phyloP scores from a whole-genome alignment of 768 basidiomycete genomes.

The Agaricus sinodeliciosus region DNA sequence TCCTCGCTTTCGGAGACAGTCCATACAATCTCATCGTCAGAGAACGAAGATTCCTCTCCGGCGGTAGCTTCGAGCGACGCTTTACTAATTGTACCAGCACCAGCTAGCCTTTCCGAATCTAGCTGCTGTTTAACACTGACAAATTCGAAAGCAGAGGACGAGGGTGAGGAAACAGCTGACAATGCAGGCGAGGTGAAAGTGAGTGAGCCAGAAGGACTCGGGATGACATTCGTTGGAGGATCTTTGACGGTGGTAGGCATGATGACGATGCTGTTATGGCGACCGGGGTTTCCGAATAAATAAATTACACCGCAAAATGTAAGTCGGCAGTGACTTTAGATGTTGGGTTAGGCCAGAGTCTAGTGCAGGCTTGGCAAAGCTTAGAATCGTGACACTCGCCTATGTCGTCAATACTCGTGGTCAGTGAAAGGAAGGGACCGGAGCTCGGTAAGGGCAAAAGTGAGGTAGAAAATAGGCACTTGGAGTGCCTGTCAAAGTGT shows the following conservation, averaged over 20 bases:
- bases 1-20: constrained; percentile 28
- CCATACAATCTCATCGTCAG: constrained; percentile 57
- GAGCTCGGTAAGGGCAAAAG: not conserved
- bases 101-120: not conserved
- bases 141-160: constrained; percentile 25
- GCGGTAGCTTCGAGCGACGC: not conserved
- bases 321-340: too few relatives aligned
- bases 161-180: constrained; percentile 19
- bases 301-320: too few relatives aligned
- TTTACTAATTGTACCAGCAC: not conserved
- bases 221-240: not conserved
- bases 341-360: too few relatives aligned
- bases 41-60: constrained; percentile 16
- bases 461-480: not conserved
- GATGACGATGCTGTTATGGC: not conserved
- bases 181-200: constrained; percentile 15
- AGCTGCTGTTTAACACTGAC: constrained; percentile 13
- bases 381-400: not conserved
- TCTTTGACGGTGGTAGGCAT: constrained; percentile 8
- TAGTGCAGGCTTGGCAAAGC: too few relatives aligned
- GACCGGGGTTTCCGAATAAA: too few relatives aligned
- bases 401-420: not conserved
- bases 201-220: constrained; percentile 11
- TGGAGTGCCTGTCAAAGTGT: too few relatives aligned
- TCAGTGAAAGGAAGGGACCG: not conserved